phyloP scores from a whole-genome alignment of 2,329 filamentous ascomycete genomes.

The Cercospora sesami region DNA sequence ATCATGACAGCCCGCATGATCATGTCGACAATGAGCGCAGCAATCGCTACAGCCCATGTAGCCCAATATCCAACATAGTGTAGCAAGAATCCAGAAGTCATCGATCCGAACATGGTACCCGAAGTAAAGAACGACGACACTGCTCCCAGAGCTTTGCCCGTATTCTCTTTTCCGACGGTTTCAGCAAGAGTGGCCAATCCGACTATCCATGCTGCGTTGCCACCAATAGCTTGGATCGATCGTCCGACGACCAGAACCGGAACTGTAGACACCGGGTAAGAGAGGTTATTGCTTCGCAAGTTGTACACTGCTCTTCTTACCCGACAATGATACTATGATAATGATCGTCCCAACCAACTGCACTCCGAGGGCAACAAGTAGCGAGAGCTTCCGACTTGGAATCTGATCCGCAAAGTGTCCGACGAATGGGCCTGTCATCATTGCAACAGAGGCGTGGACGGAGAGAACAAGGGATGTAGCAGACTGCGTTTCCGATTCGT shows the following conservation, averaged over 20 bases:
- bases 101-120: constrained; percentile 21
- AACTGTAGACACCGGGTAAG: constrained; percentile 13
- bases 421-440: constrained; percentile 35
- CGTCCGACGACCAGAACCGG: constrained; percentile 21
- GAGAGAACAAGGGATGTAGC: constrained; percentile 21
- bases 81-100: constrained; percentile 17
- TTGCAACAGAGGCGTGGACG: constrained; percentile 47
- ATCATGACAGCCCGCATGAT: constrained; percentile 21
- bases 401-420: constrained; percentile 24
- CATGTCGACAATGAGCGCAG: constrained; percentile 17
- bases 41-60: constrained; percentile 22
- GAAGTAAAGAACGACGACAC: constrained; percentile 20
- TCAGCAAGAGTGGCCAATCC: constrained; percentile 24
- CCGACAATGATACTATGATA: not conserved
- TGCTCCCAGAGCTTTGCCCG: constrained; percentile 23
- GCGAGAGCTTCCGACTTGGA: constrained; percentile 20
- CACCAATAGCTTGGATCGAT: constrained; percentile 21
- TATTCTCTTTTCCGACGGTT: constrained; percentile 16
- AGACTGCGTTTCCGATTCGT: constrained; percentile 21
- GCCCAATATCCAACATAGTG: constrained; percentile 26
- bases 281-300: not conserved
- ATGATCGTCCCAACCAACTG: constrained; percentile 20
- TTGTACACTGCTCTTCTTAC: not conserved
- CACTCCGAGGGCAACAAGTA: constrained; percentile 20
- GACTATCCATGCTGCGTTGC: constrained; percentile 26